Base-by-base conservation (phyloP, 371 early-diverging fungal species). In the Neoconidiobolus thromboides region DNA sequence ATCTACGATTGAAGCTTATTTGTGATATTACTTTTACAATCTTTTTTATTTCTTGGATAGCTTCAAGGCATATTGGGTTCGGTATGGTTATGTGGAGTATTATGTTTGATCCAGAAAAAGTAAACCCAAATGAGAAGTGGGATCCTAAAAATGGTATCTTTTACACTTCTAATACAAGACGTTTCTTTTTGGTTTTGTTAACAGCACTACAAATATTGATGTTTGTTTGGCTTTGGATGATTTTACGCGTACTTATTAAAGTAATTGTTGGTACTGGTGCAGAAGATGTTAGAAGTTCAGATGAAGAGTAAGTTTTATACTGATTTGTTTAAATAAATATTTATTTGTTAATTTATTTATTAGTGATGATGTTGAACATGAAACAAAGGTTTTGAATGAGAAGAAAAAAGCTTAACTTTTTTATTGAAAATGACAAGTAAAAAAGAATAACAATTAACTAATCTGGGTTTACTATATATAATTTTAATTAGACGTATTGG, bases 141-240 rank as follows among this genome's bases (percentile, higher is more conserved):
- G 78, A 80, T 48, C 83, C 85, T 1, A 74, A 70, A 47, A 73
- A 69, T 41, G 84, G 79, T 9, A 65, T 75, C 52, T 86, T 72
- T 58, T 81, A 76, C 58, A 78, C 78, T 40, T 67, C 68, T 0
- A 62, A 64, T 2, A 71, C 78, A 6, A 74, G 77, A 61, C 68
- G 65, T 37, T 64, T 76, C 15, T 88, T 86, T 64, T 60, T 78
- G 12, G 52, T 67, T 3, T 63, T 87, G 40, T 74, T 91, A 40
- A 60, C 67, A 12, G 58, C 69, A 0, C 73, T 91, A 43, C 79
- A 89, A 64, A 51, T 68, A 1, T 69, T 91, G 47, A 73, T 86
- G 56, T 55, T 86, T 37, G 85, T 83, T 58, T 91, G 92, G 92
- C 76, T 87, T 61, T 68, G 65, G 14, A 73, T 88, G 73, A 85